Evolutionary conservation across 345 rosid species (phyloP).

Genomic region (Nasturtium officinale): DNA sequence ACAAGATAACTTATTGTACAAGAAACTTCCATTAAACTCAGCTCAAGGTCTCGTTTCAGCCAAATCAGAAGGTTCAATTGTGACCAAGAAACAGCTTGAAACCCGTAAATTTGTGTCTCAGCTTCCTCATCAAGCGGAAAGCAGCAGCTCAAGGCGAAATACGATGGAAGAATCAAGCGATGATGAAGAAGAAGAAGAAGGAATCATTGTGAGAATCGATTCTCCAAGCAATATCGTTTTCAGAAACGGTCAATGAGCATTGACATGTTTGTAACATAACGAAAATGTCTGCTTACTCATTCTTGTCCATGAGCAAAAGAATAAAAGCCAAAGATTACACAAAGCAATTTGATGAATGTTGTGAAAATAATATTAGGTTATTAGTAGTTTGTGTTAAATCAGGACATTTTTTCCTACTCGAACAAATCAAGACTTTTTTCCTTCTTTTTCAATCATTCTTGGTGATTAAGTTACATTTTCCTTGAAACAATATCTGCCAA

Average conservation of each 20-base stretch:
- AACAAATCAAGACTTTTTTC: too few species aligned
- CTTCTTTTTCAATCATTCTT: too few species aligned
- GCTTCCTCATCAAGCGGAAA: constrained; percentile 25
- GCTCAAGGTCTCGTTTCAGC: constrained; percentile 46
- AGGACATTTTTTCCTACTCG: too few species aligned
- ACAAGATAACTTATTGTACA: constrained; percentile 47
- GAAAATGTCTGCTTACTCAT: background rate
- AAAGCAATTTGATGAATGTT: too few species aligned
- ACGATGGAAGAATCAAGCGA: constrained; percentile 53
- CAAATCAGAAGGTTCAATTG: constrained; percentile 61
- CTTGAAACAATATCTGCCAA: too few species aligned
- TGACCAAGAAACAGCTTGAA: constrained; percentile 42
- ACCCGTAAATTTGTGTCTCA: constrained; percentile 17
- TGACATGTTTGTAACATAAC: background rate
- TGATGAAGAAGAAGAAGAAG: constrained; percentile 57
- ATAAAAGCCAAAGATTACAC: too few species aligned
- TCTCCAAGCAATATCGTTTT: constrained; percentile 79
- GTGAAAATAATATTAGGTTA: too few species aligned
- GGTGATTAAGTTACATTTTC: too few species aligned
- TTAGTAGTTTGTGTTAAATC: too few species aligned
- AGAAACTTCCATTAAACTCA: constrained; percentile 42
- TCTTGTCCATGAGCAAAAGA: background rate
- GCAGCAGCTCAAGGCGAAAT: constrained; percentile 11
- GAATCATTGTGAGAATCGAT: constrained; percentile 64
- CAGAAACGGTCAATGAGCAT: constrained; percentile 29